Conservation (phyloP, 2,329 filamentous ascomycete genomes). For the Zalaria sp. region DNA sequence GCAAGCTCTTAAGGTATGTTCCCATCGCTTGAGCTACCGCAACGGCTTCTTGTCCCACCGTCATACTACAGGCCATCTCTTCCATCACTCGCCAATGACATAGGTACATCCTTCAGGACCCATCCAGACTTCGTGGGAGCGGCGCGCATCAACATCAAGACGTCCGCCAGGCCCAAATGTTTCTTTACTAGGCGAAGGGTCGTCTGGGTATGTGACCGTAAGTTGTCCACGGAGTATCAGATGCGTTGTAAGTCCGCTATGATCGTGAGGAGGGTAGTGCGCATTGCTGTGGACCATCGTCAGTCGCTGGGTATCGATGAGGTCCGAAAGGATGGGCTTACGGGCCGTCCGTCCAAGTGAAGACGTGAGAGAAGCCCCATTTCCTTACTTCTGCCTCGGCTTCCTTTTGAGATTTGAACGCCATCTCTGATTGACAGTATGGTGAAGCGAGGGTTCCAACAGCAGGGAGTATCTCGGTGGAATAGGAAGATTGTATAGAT, state of each 20-base stretch:
- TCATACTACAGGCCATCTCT: too few species aligned
- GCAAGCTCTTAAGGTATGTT: too few species aligned
- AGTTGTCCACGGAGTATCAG: slow-evolving; percentile 51
- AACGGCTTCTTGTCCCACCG: too few species aligned
- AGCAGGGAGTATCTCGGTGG: too few species aligned
- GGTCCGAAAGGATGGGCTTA: slow-evolving; percentile 27
- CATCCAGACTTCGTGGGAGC: slow-evolving; percentile 57
- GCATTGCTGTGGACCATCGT: slow-evolving; percentile 37
- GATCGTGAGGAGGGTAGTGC: slow-evolving; percentile 55
- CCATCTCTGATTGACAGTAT: background rate
- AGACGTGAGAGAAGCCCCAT: slow-evolving; percentile 57
- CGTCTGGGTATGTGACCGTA: slow-evolving; percentile 53
- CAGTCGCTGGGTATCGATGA: slow-evolving; percentile 2
- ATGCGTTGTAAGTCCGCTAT: slow-evolving; percentile 52
- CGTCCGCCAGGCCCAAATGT: slow-evolving; percentile 47
- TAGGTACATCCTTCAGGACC: slow-evolving; percentile 53
- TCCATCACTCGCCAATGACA: slow-evolving; percentile 40
- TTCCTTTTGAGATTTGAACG: slow-evolving; percentile 27
- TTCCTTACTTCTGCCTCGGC: slow-evolving; percentile 48
- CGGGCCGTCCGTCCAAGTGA: slow-evolving; percentile 59
- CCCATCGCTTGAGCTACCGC: too few species aligned
- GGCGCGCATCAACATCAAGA: slow-evolving; percentile 51
- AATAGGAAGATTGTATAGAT: too few species aligned
- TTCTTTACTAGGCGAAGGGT: slow-evolving; percentile 39
- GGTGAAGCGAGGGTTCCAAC: too few species aligned